Base-by-base conservation (phyloP, 768 basidiomycete genomes). In the Xerocomellus amylosporus region DNA sequence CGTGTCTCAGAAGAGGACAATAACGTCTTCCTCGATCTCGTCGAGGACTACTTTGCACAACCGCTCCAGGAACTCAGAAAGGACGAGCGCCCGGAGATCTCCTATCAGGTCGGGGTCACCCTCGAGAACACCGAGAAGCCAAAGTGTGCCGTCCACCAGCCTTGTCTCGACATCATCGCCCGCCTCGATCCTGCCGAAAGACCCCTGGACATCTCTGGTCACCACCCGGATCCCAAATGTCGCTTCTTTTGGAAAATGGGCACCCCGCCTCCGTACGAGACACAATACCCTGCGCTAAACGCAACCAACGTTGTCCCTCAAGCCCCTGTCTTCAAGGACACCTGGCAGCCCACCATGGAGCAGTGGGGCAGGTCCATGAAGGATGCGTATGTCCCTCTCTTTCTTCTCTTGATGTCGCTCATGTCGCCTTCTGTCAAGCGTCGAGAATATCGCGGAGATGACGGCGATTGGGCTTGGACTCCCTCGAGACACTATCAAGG, bases 71-170 rank as follows among this genome's bases (percentile, higher is more conserved):
- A 75, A 1, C 75, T 98, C 52, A 76, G 79, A 75, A 77, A 81
- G 59, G 95, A 98, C 58, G 86, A 91, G 66, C 82, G 85, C 17
- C 91, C 92, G 0, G 91, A 97, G 60, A 74, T 91, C 12, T 85
- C 88, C 51, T 98, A 93, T 71, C 95, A 98, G 72, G 86, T 93
- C 39, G 94, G 95, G 2, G 93, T 93, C 5, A 97, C 94, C 5
- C 83, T 96, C n/a, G 93, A 95, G 73, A 93, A 95, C 70, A 98
- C 93, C 2, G 95, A 97, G 74, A 93, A 91, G 64, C 88, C 88
- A 36, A 90, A 84, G 68, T 93, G 90, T 68, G 88, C 90, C 5
- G 85, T 83, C 10, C 82, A 93, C 64, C 86, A 89, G 45, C 84
- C 89, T 12, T 98, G 95, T 66, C 78, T 91, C 39, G 76, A 77